Conservation (phyloP, 345 rosid species). For the Gynandropsis gynandra region DNA sequence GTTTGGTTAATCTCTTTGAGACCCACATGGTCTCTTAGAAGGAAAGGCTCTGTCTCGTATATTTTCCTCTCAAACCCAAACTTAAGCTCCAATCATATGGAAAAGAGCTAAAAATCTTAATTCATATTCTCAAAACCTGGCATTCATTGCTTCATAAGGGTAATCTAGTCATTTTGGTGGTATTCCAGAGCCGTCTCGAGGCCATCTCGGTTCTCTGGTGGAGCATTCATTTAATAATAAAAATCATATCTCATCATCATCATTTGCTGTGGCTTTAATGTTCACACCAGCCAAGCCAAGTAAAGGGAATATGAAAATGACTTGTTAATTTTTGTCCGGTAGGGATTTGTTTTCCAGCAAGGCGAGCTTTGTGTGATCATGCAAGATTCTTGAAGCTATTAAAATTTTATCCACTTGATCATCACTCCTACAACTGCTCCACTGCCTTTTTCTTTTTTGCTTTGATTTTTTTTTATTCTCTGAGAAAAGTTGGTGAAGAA, state of each 20-base stretch:
- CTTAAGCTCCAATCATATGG: conserved; percentile 4
- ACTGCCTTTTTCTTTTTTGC: conserved; percentile 35
- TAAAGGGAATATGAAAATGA: conserved; percentile 29
- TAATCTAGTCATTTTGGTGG: conserved; percentile 21
- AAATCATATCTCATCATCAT: background rate
- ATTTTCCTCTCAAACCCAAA: conserved; percentile 6
- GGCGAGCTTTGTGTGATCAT: conserved; percentile 39
- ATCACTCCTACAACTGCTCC: conserved; percentile 74
- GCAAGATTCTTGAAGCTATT: conserved; percentile 49
- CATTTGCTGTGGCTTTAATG: conserved; percentile 41
- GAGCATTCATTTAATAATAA: too few species aligned
- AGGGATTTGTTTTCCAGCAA: conserved; percentile 38
- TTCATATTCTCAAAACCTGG: too few species aligned
- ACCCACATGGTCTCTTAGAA: conserved; percentile 76
- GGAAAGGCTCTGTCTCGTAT: conserved; percentile 40
- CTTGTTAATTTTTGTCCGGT: conserved; percentile 44
- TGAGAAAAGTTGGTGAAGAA: too few species aligned
- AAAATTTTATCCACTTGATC: conserved; percentile 26
- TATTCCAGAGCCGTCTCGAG: background rate
- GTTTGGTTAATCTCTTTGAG: conserved; percentile 39
- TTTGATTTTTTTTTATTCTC: conserved; percentile 13
- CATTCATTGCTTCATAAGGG: conserved; percentile 28
- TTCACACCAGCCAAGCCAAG: conserved; percentile 37
- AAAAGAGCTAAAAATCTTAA: background rate
- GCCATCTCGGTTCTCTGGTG: too few species aligned